A percentile compares a stretch with the other conserved stretches of the same genome.
These are phyloP conservation scores for Heterobasidion irregulare DNA, from an alignment of 1,284 basidiomycete genomes.

Conservation along the genomic window DNA sequence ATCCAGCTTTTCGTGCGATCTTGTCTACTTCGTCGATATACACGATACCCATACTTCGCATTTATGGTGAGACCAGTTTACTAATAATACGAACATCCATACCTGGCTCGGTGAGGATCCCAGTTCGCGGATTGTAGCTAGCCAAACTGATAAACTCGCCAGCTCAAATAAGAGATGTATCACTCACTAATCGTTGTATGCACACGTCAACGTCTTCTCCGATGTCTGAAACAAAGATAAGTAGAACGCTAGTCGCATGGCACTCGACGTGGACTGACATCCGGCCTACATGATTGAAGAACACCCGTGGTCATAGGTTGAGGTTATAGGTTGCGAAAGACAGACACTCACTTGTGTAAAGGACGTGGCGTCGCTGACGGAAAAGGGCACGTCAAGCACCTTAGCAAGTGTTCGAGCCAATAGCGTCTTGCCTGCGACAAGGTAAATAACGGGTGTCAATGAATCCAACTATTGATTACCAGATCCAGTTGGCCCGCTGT, in stretches of 20 bases:
- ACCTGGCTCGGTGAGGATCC: slow-evolving; percentile 79
- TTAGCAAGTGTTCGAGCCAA: slow-evolving; percentile 80
- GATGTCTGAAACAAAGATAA: slow-evolving; percentile 50
- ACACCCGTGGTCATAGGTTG: too few relatives aligned
- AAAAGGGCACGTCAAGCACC: slow-evolving; percentile 87
- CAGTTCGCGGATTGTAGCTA: slow-evolving; percentile 82
- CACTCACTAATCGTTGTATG: slow-evolving; percentile 67
- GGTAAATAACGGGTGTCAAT: slow-evolving; percentile 17
- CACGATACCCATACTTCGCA: slow-evolving; percentile 76
- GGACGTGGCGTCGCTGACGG: slow-evolving; percentile 78
- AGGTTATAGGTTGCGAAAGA: neutral
- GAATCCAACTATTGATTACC: slow-evolving; percentile 30
- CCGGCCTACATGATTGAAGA: slow-evolving; percentile 45
- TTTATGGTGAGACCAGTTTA: slow-evolving; percentile 1
- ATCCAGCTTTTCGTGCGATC: slow-evolving; percentile 64
- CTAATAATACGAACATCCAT: neutral
- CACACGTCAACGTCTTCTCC: slow-evolving; percentile 93
- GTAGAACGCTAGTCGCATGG: neutral
- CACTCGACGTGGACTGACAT: slow-evolving; percentile 28
- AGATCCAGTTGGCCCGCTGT: slow-evolving; percentile 78
- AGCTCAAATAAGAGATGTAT: neutral
- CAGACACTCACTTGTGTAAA: slow-evolving; percentile 59
- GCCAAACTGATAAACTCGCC: slow-evolving; percentile 4
- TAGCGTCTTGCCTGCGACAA: slow-evolving; percentile 72
- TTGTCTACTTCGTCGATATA: slow-evolving; percentile 98